Evolutionary conservation across 2,329 filamentous ascomycete genomes (phyloP), one percentile per base, ranked within the genome.

Genomic region (Xylariales sp.): DNA sequence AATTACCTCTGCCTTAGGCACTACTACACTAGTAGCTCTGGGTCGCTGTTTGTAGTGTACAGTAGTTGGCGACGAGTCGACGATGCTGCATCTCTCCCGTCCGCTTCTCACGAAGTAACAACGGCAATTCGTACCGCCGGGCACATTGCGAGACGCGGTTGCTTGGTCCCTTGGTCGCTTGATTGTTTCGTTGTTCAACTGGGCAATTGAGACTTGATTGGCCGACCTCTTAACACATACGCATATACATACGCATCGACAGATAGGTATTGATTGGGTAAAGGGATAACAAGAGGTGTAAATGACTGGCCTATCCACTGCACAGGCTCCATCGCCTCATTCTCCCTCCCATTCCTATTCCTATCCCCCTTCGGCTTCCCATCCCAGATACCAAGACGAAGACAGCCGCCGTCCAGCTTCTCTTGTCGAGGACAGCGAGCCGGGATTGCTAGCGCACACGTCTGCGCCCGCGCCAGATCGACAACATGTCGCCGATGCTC

Each of bases 401-500:
- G 41, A 41, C 28, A 45, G 7, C 14, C 30, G 50, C 50, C 36
- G 57, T 30, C 58, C 36, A 46, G 46, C 46, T 53, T n/a, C 64
- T 18, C 36, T 45, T 18, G 65, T 45, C 62, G 56, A 53, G n/a
- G n/a, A 54, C 41, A 41, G 12, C 68, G 70, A 71, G 49, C 72
- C 67, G 70, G 74, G 67, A 65, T 72, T 65, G 64, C 58, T 66
- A 69, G 65, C 70, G 55, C 57, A 45, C 36, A 57, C 41, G 16
- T 50, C 49, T 45, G 59, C 53, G 43, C 53, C 59, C 59, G 64
- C 62, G 62, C 65, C 63, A 56, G 73, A 69, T 62, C 75, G 75
- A 72, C 74, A 76, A 69, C 62, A 78, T 75, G 74, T 72, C 68
- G 69, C 75, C 74, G 69, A 69, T 72, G 72, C 73, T 68, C 71